A percentile compares a stretch with the other conserved stretches of the same genome.
Evolutionary conservation across 2,329 filamentous ascomycete genomes (phyloP).

Genomic region (Talaromyces marneffei): DNA sequence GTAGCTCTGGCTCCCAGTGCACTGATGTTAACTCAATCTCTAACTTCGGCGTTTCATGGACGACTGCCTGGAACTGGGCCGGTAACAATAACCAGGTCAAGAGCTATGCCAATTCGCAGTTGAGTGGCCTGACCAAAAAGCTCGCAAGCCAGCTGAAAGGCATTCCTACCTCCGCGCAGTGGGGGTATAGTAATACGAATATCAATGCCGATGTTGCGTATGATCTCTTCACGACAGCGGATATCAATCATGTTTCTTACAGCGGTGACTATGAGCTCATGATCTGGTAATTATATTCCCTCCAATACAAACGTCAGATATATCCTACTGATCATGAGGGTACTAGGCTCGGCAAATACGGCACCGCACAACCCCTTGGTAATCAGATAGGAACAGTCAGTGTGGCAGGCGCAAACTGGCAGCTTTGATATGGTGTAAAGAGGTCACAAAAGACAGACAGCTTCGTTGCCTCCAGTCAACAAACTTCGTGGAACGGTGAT

Average conservation of each 20-base stretch:
- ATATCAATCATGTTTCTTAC: slow-evolving; percentile 34
- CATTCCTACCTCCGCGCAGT: slow-evolving; percentile 38
- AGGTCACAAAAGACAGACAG: slow-evolving; percentile 54
- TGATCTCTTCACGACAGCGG: slow-evolving; percentile 51
- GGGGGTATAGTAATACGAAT: slow-evolving; percentile 44
- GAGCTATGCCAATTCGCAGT: slow-evolving; percentile 39
- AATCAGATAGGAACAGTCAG: slow-evolving; percentile 46
- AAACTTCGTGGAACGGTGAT: slow-evolving; percentile 51
- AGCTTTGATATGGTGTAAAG: slow-evolving; percentile 50
- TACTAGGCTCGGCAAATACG: slow-evolving; percentile 42
- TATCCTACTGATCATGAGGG: neutral
- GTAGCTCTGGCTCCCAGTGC: slow-evolving; percentile 36
- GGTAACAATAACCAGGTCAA: slow-evolving; percentile 36
- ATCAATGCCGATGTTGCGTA: slow-evolving; percentile 54
- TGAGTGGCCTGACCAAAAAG: slow-evolving; percentile 22
- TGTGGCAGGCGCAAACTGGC: slow-evolving; percentile 48
- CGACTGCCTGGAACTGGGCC: slow-evolving; percentile 39
- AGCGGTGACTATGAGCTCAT: slow-evolving; percentile 54
- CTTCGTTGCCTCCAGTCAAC: slow-evolving; percentile 42
- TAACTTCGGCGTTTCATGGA: slow-evolving; percentile 29
- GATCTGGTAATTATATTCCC: slow-evolving; percentile 45
- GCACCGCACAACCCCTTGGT: slow-evolving; percentile 51
- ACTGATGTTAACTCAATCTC: slow-evolving; percentile 31
- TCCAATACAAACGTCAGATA: neutral
- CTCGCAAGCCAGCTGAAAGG: slow-evolving; percentile 27